phyloP scores from a whole-genome alignment of 495 filamentous ascomycete genomes.

The Echria macrotheca region DNA sequence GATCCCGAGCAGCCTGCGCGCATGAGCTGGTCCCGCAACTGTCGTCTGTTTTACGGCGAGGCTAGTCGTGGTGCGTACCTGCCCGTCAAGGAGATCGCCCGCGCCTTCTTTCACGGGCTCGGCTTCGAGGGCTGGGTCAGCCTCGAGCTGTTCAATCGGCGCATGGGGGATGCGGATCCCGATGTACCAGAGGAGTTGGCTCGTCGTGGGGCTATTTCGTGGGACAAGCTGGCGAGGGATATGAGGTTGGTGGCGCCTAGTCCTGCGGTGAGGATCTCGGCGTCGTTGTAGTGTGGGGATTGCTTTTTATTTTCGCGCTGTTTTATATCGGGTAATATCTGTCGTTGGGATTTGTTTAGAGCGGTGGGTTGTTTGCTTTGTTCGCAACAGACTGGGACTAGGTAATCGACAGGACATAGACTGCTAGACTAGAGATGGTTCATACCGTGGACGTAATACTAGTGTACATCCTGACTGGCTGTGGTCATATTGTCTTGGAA shows the following conservation, averaged over 20 bases:
- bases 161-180: conserved; percentile 48
- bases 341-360: background rate
- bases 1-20: conserved; percentile 55
- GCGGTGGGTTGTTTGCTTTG: background rate
- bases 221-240: conserved; percentile 53
- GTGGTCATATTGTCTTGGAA: too few species aligned
- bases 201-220: conserved; percentile 55
- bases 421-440: background rate
- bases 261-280: conserved; percentile 1
- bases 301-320: background rate
- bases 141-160: conserved; percentile 70
- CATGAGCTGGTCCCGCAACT: conserved; percentile 82
- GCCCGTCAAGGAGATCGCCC: conserved; percentile 57
- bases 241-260: conserved; percentile 46
- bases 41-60: conserved; percentile 70
- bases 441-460: background rate
- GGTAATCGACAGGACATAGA: background rate
- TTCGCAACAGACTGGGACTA: background rate
- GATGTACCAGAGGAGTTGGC: conserved; percentile 60
- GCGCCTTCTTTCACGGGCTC: conserved; percentile 56
- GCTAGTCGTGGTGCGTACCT: conserved; percentile 65
- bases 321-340: background rate
- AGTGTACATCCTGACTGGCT: too few species aligned
- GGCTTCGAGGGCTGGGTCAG: conserved; percentile 74
- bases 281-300: background rate